Base-by-base conservation (phyloP, 2,329 filamentous ascomycete species). In the Rhinocladiella mackenziei region DNA sequence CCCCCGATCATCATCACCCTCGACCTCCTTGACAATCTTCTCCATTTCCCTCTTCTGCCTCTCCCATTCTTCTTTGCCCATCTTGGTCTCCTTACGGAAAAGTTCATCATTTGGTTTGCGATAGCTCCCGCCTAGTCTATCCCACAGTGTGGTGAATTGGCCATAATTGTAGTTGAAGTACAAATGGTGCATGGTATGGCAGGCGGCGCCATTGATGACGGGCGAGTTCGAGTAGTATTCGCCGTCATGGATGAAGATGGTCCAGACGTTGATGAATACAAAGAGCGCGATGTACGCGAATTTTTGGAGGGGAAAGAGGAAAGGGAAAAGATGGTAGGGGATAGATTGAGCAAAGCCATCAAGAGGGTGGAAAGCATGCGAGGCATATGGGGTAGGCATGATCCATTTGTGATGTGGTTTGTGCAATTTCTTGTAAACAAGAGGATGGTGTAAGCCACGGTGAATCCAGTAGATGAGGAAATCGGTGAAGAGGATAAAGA, bases 341-440 rank as follows among this genome's bases (percentile, higher is more conserved):
- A 94, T 64, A 49, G 84, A 86, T 72, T 97, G 91, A 8, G 81
- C 77, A 69, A 84, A 96, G 61, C 91, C 91, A 62, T 97, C 91
- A 39, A 96, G 65, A 1, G 91, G 89, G 72, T 97, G 89, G 77
- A 97, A 97, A 45, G 91, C 91, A 62, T 95, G 86, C 57, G 84
- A 89, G 30, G 91, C 89, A 65, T 80, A 96, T 0, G 91, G 91
- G 2, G 88, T 94, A 2, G 91, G 91, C 87, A 96, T 94, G 69
- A 97, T 96, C 91, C 91, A 97, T 74, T 95, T 96, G 81, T 97
- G 91, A 70, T 97, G 91, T 55, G 89, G 84, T 79, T 97, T 97
- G 78, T 97, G 91, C 37, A 96, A 76, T 56, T 74, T 74, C 73
- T 89, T 94, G 78, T 97, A 97, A 57, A 92, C 64, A 34, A 68